These are phyloP conservation scores for Coemansia sp. DNA, from an alignment of 192 early-diverging fungal species.

Conservation along the genomic window DNA sequence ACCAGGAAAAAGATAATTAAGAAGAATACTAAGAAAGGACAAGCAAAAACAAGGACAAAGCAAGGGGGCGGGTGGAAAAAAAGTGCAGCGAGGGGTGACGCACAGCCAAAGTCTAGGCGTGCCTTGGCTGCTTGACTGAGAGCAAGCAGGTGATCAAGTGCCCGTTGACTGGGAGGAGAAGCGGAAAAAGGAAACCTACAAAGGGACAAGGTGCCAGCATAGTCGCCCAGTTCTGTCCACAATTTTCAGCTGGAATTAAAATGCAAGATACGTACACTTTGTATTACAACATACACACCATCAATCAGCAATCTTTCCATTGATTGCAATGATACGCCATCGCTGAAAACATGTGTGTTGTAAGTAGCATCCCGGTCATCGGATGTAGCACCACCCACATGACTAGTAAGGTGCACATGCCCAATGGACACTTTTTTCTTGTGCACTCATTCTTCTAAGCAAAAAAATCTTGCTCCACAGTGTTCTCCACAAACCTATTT, in stretches of 20 bases:
- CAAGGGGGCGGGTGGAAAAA: background rate
- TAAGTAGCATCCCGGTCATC: background rate
- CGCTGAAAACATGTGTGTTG: background rate
- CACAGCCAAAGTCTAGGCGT: background rate
- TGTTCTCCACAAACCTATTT: background rate
- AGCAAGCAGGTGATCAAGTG: constrained; percentile 3
- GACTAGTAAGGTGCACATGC: background rate
- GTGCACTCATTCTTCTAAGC: background rate
- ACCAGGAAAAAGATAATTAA: background rate
- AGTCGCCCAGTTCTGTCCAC: background rate
- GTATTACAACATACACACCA: background rate
- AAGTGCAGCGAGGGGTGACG: background rate
- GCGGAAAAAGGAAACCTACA: background rate
- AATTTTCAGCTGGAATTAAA: background rate
- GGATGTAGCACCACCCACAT: background rate
- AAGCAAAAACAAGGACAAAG: background rate
- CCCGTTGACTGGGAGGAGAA: constrained; percentile 6
- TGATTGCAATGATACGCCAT: background rate
- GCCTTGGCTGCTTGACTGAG: background rate
- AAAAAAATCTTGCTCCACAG: background rate
- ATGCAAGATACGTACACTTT: too few relatives aligned
- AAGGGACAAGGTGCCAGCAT: background rate
- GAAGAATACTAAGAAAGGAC: background rate
- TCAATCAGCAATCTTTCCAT: background rate
- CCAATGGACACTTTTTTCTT: background rate